Evolutionary conservation across 2,329 filamentous ascomycete species (phyloP).

Genomic region (Macroventuria anomochaeta): DNA sequence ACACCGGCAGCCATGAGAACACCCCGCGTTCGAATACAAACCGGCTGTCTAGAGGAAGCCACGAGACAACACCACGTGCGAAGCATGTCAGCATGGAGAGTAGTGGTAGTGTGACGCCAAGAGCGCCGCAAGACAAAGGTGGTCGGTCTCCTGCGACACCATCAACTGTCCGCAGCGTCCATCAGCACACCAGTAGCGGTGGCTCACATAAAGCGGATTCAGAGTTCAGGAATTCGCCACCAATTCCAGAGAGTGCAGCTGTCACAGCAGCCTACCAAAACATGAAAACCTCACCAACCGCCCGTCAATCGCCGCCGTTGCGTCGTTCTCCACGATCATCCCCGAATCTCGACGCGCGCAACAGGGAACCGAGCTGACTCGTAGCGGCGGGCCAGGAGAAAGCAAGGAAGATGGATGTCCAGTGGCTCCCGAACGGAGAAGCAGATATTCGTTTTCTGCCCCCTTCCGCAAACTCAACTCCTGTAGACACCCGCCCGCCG

Average conservation of each 20-base stretch:
- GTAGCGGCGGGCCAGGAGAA: slow-evolving; percentile 41
- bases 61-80: slow-evolving; percentile 43
- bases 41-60: slow-evolving; percentile 34
- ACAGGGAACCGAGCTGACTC: slow-evolving; percentile 41
- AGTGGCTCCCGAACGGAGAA: slow-evolving; percentile 45
- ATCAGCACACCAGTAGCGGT: slow-evolving; percentile 35
- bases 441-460: slow-evolving; percentile 44
- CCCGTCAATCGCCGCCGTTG: slow-evolving; percentile 41
- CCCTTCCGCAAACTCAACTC: slow-evolving; percentile 30
- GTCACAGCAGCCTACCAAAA: slow-evolving; percentile 35
- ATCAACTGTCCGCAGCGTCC: slow-evolving; percentile 40
- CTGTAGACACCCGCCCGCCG: slow-evolving; percentile 18
- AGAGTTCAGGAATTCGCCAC: slow-evolving; percentile 31
- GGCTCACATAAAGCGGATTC: slow-evolving; percentile 39
- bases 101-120: slow-evolving; percentile 42
- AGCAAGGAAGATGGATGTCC: slow-evolving; percentile 45
- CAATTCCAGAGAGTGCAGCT: slow-evolving; percentile 40
- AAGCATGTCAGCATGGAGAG: slow-evolving; percentile 41
- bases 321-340: slow-evolving; percentile 34
- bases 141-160: slow-evolving; percentile 44
- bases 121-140: slow-evolving; percentile 37
- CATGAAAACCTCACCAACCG: slow-evolving; percentile 37
- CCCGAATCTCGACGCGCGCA: slow-evolving; percentile 24
- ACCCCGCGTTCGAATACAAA: slow-evolving; percentile 37
- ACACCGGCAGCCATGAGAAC: slow-evolving; percentile 32